Percentiles rank a stretch among this genome's conserved stretches.
These are phyloP conservation scores for Colletotrichum musae DNA, from an alignment of 2,329 filamentous ascomycete species.

Conservation along the genomic window DNA sequence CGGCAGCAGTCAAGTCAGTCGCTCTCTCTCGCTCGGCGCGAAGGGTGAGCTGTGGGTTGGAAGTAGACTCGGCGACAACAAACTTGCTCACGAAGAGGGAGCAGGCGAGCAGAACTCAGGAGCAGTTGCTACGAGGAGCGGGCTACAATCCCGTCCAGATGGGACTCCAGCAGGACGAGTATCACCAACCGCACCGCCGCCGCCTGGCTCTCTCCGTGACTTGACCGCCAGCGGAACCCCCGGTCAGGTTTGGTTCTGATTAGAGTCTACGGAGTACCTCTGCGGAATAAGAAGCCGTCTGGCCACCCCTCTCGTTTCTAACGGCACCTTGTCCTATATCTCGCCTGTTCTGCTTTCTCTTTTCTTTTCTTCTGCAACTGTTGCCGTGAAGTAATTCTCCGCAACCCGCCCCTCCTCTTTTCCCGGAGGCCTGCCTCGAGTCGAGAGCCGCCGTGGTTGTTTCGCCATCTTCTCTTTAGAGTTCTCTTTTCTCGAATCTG, in stretches of 20 bases:
- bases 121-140: neutral
- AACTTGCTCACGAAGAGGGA: neutral
- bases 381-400: slow-evolving; percentile 11
- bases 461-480: neutral
- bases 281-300: slow-evolving; percentile 18
- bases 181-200: no score
- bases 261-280: neutral
- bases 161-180: no score
- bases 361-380: neutral
- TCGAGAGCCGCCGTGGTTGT: neutral
- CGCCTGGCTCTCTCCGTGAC: neutral
- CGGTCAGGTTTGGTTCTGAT: neutral
- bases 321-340: slow-evolving; percentile 26
- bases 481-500: neutral
- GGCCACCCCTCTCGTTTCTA: slow-evolving; percentile 28
- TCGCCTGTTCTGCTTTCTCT: slow-evolving; percentile 1
- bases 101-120: neutral
- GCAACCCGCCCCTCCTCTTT: neutral
- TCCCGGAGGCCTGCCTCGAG: no score
- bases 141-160: neutral
- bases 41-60: neutral
- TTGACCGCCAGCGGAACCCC: neutral
- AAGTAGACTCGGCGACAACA: neutral
- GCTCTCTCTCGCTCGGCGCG: neutral
- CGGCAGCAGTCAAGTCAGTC: neutral